A percentile compares a stretch with the other conserved stretches of the same genome.
phyloP scores from a whole-genome alignment of 164 flowering plant genomes.

The Brasenia schreberi region DNA sequence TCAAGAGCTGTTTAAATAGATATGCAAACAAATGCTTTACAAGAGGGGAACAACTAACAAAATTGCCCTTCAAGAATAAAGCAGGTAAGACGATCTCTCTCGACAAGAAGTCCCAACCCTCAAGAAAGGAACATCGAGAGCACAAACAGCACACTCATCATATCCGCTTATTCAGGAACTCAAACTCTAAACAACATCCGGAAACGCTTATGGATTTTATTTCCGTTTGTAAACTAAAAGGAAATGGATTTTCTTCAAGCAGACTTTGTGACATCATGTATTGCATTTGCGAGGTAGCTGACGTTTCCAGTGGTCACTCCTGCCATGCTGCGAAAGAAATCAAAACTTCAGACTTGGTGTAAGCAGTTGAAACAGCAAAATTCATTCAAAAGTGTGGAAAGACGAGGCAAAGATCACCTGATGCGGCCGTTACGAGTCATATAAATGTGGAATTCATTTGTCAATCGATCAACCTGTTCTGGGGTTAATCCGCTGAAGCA shows the following conservation, averaged over 20 bases:
- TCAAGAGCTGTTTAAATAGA: not conserved
- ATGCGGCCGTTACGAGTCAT: conserved; percentile 96
- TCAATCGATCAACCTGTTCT: conserved; percentile 85
- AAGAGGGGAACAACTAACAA: not conserved
- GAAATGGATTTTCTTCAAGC: conserved; percentile 10
- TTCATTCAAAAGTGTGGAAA: not conserved
- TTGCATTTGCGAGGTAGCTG: conserved; percentile 81
- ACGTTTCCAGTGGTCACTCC: conserved; percentile 87
- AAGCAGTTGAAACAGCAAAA: not conserved
- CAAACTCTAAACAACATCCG: not conserved
- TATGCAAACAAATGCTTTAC: not conserved
- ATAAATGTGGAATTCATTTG: conserved; percentile 77
- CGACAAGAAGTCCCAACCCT: not conserved
- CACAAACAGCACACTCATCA: not conserved
- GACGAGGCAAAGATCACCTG: conserved; percentile 32
- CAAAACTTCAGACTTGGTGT: not conserved
- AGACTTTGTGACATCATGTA: conserved; percentile 74
- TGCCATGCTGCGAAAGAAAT: conserved; percentile 57
- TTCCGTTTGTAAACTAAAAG: not conserved
- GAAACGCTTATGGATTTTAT: not conserved
- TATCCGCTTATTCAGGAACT: not conserved
- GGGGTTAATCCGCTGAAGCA: conserved; percentile 94
- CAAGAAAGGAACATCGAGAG: not conserved
- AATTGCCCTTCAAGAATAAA: not conserved
- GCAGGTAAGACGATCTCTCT: not conserved